Percentiles rank a stretch among this genome's conserved stretches.
Evolutionary conservation across 495 filamentous ascomycete genomes (phyloP).

Genomic region (Lepraria neglecta): DNA sequence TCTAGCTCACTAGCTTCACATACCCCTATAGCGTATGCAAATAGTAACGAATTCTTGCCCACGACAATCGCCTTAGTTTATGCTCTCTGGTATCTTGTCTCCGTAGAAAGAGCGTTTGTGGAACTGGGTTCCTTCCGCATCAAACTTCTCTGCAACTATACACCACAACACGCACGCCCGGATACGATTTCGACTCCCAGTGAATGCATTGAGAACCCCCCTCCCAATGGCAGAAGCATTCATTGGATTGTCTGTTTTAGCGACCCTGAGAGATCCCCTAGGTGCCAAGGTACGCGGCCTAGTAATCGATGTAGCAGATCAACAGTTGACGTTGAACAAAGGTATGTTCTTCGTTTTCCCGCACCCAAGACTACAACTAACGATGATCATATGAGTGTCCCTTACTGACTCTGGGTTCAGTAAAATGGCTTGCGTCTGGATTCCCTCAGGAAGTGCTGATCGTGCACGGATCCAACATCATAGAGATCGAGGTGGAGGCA

Average conservation of each 20-base stretch:
- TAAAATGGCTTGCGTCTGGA: constrained; percentile 16
- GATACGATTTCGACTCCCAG: no score
- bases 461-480: constrained; percentile 51
- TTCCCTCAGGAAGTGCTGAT: constrained; percentile 23
- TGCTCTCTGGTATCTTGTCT: background rate
- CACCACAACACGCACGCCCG: no score
- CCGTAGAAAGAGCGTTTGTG: background rate
- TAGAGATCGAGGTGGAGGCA: constrained; percentile 48
- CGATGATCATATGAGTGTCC: background rate
- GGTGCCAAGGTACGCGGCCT: constrained; percentile 63
- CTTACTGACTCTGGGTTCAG: constrained; percentile 24
- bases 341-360: constrained; percentile 46
- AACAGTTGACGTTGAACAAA: constrained; percentile 67
- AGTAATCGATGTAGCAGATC: constrained; percentile 65
- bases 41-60: background rate
- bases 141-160: no score
- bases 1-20: constrained; percentile 1
- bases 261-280: constrained; percentile 63
- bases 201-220: no score
- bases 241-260: constrained; percentile 70
- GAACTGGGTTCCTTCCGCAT: background rate
- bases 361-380: background rate
- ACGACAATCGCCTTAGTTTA: background rate
- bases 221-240: constrained; percentile 38
- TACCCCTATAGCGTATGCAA: constrained; percentile 1